Evolutionary conservation across 1,139 yeast species (phyloP).

Genomic region (Arxiozyma heterogenica): DNA sequence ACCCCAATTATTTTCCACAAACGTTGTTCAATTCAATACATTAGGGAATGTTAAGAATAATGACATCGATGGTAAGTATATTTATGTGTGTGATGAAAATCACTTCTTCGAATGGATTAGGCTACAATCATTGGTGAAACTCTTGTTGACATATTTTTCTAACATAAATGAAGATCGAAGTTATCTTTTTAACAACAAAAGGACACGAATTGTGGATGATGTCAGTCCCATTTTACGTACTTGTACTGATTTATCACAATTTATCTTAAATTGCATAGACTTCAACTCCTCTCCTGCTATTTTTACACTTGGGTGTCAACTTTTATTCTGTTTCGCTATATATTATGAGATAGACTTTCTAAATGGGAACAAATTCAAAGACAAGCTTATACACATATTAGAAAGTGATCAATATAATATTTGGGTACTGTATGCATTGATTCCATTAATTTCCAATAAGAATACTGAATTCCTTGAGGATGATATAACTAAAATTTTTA

Average conservation of each 20-base stretch:
- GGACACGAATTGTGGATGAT: constrained; percentile 11
- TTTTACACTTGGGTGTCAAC: constrained; percentile 16
- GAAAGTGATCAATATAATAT: constrained; percentile 25
- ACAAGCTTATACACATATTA: constrained; percentile 11
- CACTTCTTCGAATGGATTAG: constrained; percentile 17
- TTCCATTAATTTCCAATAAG: constrained; percentile 28
- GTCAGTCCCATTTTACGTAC: constrained; percentile 10
- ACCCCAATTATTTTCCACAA: constrained; percentile 9
- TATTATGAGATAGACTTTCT: constrained; percentile 3
- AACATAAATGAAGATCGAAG: background rate
- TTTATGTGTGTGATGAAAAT: constrained; percentile 10
- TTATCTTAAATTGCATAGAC: constrained; percentile 15
- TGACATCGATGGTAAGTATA: constrained; percentile 11
- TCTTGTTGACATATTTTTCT: constrained; percentile 14
- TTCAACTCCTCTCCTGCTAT: constrained; percentile 3
- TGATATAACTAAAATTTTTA: constrained; percentile 29
- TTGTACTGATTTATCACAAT: constrained; percentile 13
- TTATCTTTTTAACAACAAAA: constrained; percentile 16
- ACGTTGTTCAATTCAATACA: constrained; percentile 6
- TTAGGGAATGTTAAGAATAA: background rate
- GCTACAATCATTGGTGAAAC: constrained; percentile 12
- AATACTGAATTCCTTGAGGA: constrained; percentile 15
- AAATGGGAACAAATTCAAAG: constrained; percentile 7
- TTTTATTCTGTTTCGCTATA: constrained; percentile 14
- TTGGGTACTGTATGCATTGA: constrained; percentile 36